Base-by-base conservation (phyloP, 805 yeast species). In the Wickerhamomyces alni region DNA sequence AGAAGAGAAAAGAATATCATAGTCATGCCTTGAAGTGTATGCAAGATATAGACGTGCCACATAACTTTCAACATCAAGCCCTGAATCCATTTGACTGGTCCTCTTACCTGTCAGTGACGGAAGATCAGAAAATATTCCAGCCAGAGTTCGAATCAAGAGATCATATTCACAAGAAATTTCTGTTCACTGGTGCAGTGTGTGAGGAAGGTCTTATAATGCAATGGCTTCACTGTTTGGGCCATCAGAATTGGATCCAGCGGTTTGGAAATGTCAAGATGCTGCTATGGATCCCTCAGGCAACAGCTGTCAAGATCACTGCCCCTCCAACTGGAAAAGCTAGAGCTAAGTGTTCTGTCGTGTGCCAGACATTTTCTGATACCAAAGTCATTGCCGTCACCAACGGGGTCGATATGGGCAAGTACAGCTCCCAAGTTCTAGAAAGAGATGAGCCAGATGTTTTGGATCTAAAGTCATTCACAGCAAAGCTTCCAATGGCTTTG, bases 191-290 rank as follows among this genome's bases (percentile, higher is more conserved):
- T 2, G 77, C 80, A 52, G 63, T 82, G 22, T 54, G 65, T 8
- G 84, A 83, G 11, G 93, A 82, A 55, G 77, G 82, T 37, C 69
- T 86, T 15, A 58, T 83, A 19, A 78, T 83, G 41, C 95, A 87
- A 61, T 83, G 87, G 78, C 58, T 83, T 25, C 73, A 72, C 43
- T 83, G 94, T 59, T 64, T 80, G 22, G 79, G 74, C 0, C 71
- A 80, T 54, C 66, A 72, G 36, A 84, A 83, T 52, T 87, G 95
- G 96, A 57, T 86, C 8, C 81, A 79, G 45, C 66, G 69, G 48
- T 83, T 72, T 58, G 85, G 95, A 8, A 71, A 82, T 36, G 89
- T 88, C 3, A 69, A 86, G 45, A 75, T 87, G 80, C 62, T 89
- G 18, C 60, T 83, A 13, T 76, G 89, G 78, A 66, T 81, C 17